Evolutionary conservation across 2,329 filamentous ascomycete species (phyloP), one percentile per base, ranked within the genome.

Genomic region (Aureobasidium sp.): DNA sequence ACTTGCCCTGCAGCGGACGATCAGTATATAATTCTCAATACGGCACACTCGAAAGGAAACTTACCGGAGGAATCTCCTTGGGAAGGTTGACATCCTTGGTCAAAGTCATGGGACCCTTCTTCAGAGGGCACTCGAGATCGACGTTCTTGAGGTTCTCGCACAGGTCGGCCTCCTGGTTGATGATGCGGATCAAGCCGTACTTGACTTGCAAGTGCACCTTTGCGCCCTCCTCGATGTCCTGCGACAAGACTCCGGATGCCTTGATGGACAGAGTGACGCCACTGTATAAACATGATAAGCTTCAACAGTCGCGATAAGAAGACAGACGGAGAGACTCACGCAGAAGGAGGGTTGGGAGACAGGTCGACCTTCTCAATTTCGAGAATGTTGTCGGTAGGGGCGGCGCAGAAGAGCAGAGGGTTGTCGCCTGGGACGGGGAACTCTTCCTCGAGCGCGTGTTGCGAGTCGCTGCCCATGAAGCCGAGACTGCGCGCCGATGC

Each of bases 71-170:
- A 66, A 97, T 94, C 75, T 95, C 83, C 67, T 80, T 83, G 57
- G 94, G 94, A 63, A 99, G 80, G 38, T 93, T 84, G 60, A 97
- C 90, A 21, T 85, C 80, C 81, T 97, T 97, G 66, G 78, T 84
- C 66, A 99, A 77, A 19, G 65, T 67, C 70, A 91, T 79, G 23
- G 84, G 77, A 62, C 92, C 93, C 76, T 89, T 84, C 75, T 95
- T 79, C 62, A 99, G 81, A 51, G 94, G 94, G 75, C 94, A 99
- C 68, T 89, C 77, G 61, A 97, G 79, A 68, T 96, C 90, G 46
- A 96, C 90, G 67, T 96, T 91, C 72, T 83, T 79, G 65, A 95
- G 84, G 73, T 95, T 87, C 63, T 96, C 89, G 79, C 94, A 99
- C 38, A 97, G 83, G 71, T 96, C 88, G 69, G 87, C 85, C 66